Conservation (phyloP, 352 stramenopile genomes). For the Lagenidium giganteum region DNA sequence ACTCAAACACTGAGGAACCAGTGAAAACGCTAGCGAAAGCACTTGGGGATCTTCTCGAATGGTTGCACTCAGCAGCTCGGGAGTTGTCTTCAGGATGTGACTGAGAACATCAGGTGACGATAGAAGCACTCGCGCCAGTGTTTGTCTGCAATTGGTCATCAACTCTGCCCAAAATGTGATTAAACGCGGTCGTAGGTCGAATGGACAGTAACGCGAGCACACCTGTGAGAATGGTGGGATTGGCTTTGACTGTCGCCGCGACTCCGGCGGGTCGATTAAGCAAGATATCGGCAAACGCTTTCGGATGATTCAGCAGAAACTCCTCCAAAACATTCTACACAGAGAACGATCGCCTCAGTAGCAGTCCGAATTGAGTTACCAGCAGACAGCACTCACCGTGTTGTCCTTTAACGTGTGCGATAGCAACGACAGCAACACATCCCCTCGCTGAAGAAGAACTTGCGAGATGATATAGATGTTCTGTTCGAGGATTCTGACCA, state of each 20-base stretch:
- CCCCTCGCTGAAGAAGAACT: slow-evolving; percentile 38
- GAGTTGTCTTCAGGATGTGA: slow-evolving; percentile 42
- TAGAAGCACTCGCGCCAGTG: slow-evolving; percentile 36
- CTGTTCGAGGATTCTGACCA: slow-evolving; percentile 66
- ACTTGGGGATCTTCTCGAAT: slow-evolving; percentile 43
- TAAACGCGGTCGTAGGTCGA: no score
- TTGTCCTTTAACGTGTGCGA: slow-evolving; percentile 61
- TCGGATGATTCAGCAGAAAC: slow-evolving; percentile 59
- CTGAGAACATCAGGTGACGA: slow-evolving; percentile 38
- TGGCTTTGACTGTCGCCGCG: slow-evolving; percentile 37
- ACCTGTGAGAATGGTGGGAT: slow-evolving; percentile 55
- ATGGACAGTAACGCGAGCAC: slow-evolving; percentile 5
- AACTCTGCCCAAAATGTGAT: no score
- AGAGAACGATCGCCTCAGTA: no score
- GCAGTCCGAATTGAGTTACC: no score
- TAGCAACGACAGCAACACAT: slow-evolving; percentile 50
- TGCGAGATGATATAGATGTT: slow-evolving; percentile 66
- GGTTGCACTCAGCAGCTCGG: slow-evolving; percentile 38
- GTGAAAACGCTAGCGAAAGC: slow-evolving; percentile 37
- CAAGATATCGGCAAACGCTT: slow-evolving; percentile 49
- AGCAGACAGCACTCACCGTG: slow-evolving; percentile 24
- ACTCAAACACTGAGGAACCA: slow-evolving; percentile 50
- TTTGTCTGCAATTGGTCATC: slow-evolving; percentile 28
- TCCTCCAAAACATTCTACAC: slow-evolving; percentile 53
- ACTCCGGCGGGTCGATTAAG: slow-evolving; percentile 48